These are phyloP conservation scores for Fusarium sp. DNA, from an alignment of 2,329 filamentous ascomycete species.

Conservation along the genomic window DNA sequence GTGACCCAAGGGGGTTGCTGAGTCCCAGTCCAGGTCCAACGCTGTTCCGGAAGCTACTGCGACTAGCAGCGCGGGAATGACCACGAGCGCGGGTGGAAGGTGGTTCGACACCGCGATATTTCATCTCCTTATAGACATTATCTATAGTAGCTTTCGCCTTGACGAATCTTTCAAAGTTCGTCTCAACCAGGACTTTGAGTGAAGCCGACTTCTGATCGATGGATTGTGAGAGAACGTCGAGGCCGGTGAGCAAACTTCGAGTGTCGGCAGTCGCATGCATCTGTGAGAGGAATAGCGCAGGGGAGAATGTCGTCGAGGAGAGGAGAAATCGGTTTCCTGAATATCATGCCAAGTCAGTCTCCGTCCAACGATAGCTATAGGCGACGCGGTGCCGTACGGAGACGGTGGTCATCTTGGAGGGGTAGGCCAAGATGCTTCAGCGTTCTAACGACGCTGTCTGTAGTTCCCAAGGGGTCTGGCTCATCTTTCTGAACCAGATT, in stretches of 20 bases:
- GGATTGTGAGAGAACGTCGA: conserved; percentile 85
- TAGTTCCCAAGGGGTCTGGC: conserved; percentile 86
- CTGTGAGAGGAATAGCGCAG: conserved; percentile 88
- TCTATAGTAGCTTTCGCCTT: conserved; percentile 97
- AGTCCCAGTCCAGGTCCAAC: conserved; percentile 49
- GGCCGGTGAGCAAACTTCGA: conserved; percentile 76
- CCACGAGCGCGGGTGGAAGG: conserved; percentile 52
- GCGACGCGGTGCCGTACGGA: conserved; percentile 63
- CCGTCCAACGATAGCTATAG: neutral
- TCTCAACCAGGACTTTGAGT: conserved; percentile 93
- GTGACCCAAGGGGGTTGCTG: conserved; percentile 50
- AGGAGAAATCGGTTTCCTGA: conserved; percentile 90
- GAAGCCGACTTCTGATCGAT: conserved; percentile 99
- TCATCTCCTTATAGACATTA: conserved; percentile 99
- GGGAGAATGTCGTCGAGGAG: conserved; percentile 94
- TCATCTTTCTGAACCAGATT: conserved; percentile 90
- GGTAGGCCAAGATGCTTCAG: conserved; percentile 78
- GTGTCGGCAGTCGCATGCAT: conserved; percentile 88
- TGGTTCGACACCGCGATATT: conserved; percentile 68
- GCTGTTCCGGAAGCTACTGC: conserved; percentile 68
- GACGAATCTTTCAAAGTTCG: conserved; percentile 98
- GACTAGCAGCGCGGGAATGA: conserved; percentile 73
- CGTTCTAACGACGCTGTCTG: conserved; percentile 83
- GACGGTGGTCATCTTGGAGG: conserved; percentile 80
- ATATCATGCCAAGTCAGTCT: conserved; percentile 29